Percentiles rank a stretch among this genome's conserved stretches.
Conservation (phyloP, 2,329 filamentous ascomycete species). For the Alternaria hordeiaustralica region DNA sequence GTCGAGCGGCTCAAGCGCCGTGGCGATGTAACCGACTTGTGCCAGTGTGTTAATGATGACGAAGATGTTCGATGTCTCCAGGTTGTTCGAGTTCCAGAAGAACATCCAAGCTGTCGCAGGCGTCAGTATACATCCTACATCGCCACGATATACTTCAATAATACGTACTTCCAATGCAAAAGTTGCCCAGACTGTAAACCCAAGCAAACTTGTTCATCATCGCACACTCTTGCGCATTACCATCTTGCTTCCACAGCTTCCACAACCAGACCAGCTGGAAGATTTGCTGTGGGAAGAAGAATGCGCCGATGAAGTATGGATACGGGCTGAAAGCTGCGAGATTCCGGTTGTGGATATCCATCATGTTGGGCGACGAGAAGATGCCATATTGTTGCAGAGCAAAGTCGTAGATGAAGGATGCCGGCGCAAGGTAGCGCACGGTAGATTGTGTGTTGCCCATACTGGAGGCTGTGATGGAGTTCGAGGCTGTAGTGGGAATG, state of each 20-base stretch:
- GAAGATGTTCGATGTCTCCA: constrained; percentile 62
- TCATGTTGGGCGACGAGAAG: constrained; percentile 64
- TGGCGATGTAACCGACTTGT: constrained; percentile 62
- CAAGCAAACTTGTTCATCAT: constrained; percentile 63
- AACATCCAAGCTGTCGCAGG: constrained; percentile 61
- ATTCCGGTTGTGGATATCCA: constrained; percentile 64
- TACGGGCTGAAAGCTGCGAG: constrained; percentile 66
- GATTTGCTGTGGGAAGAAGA: constrained; percentile 68
- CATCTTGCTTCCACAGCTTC: constrained; percentile 59
- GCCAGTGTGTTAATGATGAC: constrained; percentile 62
- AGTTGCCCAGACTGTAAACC: constrained; percentile 63
- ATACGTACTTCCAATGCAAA: constrained; percentile 63
- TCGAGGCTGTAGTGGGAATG: background rate
- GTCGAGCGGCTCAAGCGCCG: constrained; percentile 58
- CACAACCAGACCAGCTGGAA: constrained; percentile 66
- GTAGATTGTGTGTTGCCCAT: constrained; percentile 59
- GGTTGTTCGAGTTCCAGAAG: constrained; percentile 63
- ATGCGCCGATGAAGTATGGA: constrained; percentile 64
- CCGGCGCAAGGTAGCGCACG: constrained; percentile 61
- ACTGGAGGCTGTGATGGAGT: background rate
- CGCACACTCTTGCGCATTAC: constrained; percentile 53
- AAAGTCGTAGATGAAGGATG: constrained; percentile 64
- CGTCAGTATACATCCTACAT: background rate
- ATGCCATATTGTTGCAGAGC: constrained; percentile 66
- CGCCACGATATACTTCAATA: background rate